phyloP scores from a whole-genome alignment of 148 eudicot species.

The Nepenthes mirabilis region DNA sequence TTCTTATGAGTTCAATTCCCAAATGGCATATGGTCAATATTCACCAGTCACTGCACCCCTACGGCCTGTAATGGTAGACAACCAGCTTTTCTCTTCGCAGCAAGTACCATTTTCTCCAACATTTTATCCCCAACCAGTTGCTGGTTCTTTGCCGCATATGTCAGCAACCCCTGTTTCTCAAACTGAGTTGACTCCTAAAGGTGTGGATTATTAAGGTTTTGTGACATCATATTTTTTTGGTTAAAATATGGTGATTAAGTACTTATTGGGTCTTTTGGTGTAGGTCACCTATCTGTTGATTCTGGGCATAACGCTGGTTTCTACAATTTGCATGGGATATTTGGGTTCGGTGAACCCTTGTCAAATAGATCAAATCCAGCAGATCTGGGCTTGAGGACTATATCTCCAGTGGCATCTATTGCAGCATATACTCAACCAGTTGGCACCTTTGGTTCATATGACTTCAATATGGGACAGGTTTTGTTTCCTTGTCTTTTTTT shows the following conservation, averaged over 20 bases:
- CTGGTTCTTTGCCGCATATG: constrained; percentile 65
- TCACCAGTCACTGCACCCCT: constrained; percentile 76
- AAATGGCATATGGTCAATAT: constrained; percentile 89
- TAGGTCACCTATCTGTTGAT: constrained; percentile 52
- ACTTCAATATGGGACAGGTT: constrained; percentile 77
- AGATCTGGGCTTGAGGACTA: constrained; percentile 44
- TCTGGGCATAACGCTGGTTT: constrained; percentile 28
- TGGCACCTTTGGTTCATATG: constrained; percentile 76
- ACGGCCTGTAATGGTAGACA: constrained; percentile 78
- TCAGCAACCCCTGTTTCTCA: constrained; percentile 59
- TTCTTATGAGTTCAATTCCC: constrained; percentile 64
- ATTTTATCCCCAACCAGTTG: constrained; percentile 62
- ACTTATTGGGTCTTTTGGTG: constrained; percentile 33
- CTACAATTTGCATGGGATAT: constrained; percentile 52
- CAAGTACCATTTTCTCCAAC: constrained; percentile 68
- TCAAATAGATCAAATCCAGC: constrained; percentile 39
- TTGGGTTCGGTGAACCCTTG: constrained; percentile 52
- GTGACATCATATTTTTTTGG: constrained; percentile 16
- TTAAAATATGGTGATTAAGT: constrained; percentile 27
- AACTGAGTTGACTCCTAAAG: constrained; percentile 55
- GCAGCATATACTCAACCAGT: constrained; percentile 53
- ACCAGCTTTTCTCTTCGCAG: constrained; percentile 74
- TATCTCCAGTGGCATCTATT: constrained; percentile 46
- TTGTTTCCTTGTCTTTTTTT: neutral
- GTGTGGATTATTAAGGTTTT: constrained; percentile 25